Evolutionary conservation across 768 basidiomycete species (phyloP), one percentile per base, ranked within the genome.

Genomic region (Pisolithus microcarpus): DNA sequence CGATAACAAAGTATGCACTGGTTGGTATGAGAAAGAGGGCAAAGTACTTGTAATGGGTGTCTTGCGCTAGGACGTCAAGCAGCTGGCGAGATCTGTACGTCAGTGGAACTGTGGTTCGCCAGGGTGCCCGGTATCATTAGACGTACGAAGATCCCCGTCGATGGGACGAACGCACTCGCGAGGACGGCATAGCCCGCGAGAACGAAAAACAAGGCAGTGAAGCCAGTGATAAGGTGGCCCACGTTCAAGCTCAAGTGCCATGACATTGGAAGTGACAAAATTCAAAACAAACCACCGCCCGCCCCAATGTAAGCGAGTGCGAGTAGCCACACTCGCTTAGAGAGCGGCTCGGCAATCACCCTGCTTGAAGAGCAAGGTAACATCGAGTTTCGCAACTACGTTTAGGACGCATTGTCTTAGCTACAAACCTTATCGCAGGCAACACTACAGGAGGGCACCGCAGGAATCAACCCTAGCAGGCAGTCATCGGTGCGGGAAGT

Each of bases 31-130:
- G 72, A 37, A 96, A 70, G 10, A 93, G 68, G 28, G 70, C 60
- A 58, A 95, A 81, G 68, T 95, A 96, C 70, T 93, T 94, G 81
- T 95, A 95, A 63, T 96, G 90, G 21, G 73, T 80, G 70, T 95
- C 93, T 38, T 68, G 59, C 2, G 79, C 81, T 9, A 93, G 70
- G 47, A 68, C 59, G 62, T 85, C 81, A 52, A 91, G 68, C 18
- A 82, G 43, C 89, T 92, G 60, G 47, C 24, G 50, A 48, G 43
- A 43, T 42, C 46, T 24, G 43, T 55, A 63, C 56, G 65, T 66
- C 61, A 65, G 54, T 19, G 26, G 30, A 36, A 16, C 15, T 13
- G 45, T 11, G 36, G 38, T 21, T 9, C 3, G 42, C 23, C 4
- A 51, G 16, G 38, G 6, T 48, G 16, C 44, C 21, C 44, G 10